Base-by-base conservation (phyloP, 805 yeast species). In the Metschnikowia amazonensis region DNA sequence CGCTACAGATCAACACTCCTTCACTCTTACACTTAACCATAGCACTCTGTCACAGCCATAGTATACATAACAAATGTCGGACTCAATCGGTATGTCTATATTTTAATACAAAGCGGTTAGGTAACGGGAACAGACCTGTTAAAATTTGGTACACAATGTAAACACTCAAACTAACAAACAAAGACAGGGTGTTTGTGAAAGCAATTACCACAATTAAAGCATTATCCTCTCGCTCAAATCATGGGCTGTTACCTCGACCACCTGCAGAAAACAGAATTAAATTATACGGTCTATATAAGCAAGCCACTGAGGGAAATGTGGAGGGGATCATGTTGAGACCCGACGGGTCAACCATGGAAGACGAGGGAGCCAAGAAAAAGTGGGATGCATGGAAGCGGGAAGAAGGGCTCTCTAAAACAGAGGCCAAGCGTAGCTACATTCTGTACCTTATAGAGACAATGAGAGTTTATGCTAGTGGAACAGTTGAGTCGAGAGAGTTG, bases 381-480 rank as follows among this genome's bases (percentile, higher is more conserved):
- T 86, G 89, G 84, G 90, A 85, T 55, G 89, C 95, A 0, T 88
- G 96, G 96, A 80, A 83, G 52, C 62, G 75, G 20, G 86, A 85
- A 56, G 79, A 81, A 50, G 95, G 95, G 0, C 58, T 85, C 23
- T 58, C 80, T 16, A 76, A 74, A 48, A 78, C 84, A 0, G 88
- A 85, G 55, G 95, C 95, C 2, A 87, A 89, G 60, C 69, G 84
- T 36, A 66, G 74, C 40, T 88, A 88, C 60, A 82, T 87, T 23
- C 72, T 81, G 31, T 79, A 72, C 50, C 72, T 88, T 32, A 79
- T 89, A 23, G 83, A 82, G 41, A 83, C 94, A 5, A 84, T 88
- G 89, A 70, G 72, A 47, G 66, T 75, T 2, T 84, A 83, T 55
- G 89, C 89, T 16, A 73, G 80, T 52, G 83, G 84, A 9, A 77